A percentile compares a stretch with the other conserved stretches of the same genome.
These are phyloP conservation scores for Keqinozyma sinolaborantium DNA, from an alignment of 1,139 yeast genomes.

Conservation along the genomic window DNA sequence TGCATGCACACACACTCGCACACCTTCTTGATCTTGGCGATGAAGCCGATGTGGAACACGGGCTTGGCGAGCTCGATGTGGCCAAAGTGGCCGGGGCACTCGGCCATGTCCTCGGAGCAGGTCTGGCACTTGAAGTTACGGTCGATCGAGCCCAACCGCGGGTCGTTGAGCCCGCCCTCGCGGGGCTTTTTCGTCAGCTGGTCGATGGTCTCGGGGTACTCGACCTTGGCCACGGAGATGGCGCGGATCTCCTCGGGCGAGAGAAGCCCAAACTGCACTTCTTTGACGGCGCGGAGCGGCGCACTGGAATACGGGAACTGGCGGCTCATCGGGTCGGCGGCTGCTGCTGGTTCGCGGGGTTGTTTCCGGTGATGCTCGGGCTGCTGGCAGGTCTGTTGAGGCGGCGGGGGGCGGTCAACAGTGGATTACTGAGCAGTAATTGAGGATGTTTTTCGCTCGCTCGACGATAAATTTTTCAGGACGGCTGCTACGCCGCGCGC, in stretches of 20 bases:
- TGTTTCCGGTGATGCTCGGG: too few relatives aligned
- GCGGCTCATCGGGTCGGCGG: slow-evolving; percentile 41
- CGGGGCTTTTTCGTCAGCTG: slow-evolving; percentile 93
- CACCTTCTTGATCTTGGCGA: slow-evolving; percentile 89
- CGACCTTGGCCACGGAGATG: slow-evolving; percentile 94
- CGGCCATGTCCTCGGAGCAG: slow-evolving; percentile 98
- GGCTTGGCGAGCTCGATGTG: slow-evolving; percentile 98
- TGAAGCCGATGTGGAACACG: slow-evolving; percentile 94
- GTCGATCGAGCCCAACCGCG: slow-evolving; percentile 95
- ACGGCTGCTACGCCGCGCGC: neutral
- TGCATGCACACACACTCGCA: slow-evolving; percentile 98
- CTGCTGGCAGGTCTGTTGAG: too few relatives aligned
- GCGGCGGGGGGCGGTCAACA: neutral
- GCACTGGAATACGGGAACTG: slow-evolving; percentile 95
- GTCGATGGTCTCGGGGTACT: slow-evolving; percentile 98
- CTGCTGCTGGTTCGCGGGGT: too few relatives aligned
- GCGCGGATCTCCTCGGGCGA: slow-evolving; percentile 98
- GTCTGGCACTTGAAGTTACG: slow-evolving; percentile 97
- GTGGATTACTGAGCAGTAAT: neutral
- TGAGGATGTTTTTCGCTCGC: slow-evolving; percentile 1
- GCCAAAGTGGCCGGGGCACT: slow-evolving; percentile 99
- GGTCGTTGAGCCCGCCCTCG: slow-evolving; percentile 96
- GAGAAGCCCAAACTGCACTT: slow-evolving; percentile 96
- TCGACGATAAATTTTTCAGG: slow-evolving; percentile 2
- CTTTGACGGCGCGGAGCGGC: slow-evolving; percentile 93